phyloP scores from a whole-genome alignment of 2,329 filamentous ascomycete species.

The Thielaviopsis cerberus region DNA sequence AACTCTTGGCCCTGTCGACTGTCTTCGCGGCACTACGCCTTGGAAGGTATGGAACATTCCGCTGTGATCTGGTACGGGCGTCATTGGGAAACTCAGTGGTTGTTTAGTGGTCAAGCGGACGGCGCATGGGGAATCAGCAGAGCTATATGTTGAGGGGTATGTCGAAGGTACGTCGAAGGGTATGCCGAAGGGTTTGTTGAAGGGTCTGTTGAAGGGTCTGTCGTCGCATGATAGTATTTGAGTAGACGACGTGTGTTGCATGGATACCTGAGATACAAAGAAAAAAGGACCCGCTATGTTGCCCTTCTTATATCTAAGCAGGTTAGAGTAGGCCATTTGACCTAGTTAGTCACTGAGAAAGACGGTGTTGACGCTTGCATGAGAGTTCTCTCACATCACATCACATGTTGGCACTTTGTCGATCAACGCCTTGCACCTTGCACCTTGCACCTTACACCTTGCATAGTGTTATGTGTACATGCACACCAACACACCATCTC shows the following conservation, averaged over 20 bases:
- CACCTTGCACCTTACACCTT: too few species aligned
- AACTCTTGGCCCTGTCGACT: conserved; percentile 24
- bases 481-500: not conserved
- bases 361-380: not conserved
- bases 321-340: not conserved
- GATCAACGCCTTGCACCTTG: too few species aligned
- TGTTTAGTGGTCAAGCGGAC: not conserved
- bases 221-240: not conserved
- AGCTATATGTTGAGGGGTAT: too few species aligned
- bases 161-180: not conserved
- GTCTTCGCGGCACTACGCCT: conserved; percentile 33
- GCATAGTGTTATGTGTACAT: not conserved
- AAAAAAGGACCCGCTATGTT: not conserved
- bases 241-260: not conserved
- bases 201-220: too few species aligned
- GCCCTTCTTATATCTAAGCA: not conserved
- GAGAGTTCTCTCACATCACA: not conserved
- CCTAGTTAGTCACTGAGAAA: not conserved
- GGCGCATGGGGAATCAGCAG: too few species aligned
- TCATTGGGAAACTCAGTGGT: not conserved
- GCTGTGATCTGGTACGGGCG: conserved; percentile 21
- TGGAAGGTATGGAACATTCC: conserved; percentile 37
- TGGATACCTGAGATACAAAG: not conserved
- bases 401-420: not conserved
- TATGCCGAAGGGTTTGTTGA: not conserved